Evolutionary conservation across 306 rosid species (phyloP).

Genomic region (Astragalus membranaceus): DNA sequence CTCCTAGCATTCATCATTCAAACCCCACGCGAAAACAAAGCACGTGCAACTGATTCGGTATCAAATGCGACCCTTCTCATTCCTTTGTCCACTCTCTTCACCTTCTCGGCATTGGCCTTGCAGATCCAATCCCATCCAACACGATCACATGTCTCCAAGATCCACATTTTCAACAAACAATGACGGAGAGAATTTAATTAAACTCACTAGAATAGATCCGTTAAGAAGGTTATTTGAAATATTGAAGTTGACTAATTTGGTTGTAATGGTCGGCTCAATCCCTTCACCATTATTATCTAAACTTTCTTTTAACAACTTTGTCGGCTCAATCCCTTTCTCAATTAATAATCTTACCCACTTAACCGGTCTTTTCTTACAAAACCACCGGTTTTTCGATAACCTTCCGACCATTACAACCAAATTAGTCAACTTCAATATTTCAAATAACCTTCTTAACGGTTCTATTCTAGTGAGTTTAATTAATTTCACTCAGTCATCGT

Average conservation of each 20-base stretch:
- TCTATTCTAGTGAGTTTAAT: constrained; percentile 43
- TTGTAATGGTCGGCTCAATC: not conserved
- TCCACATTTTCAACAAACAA: no score
- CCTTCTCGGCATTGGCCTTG: constrained; percentile 60
- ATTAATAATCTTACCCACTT: constrained; percentile 48
- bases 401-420: constrained; percentile 35
- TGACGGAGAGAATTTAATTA: no score
- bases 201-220: no score
- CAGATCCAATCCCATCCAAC: constrained; percentile 51
- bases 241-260: no score
- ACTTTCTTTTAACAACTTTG: not conserved
- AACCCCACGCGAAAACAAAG: constrained; percentile 45
- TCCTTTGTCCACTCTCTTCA: constrained; percentile 43
- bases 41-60: constrained; percentile 70
- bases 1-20: no score
- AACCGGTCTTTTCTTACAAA: constrained; percentile 39
- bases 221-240: no score
- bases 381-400: constrained; percentile 44
- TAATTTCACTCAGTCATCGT: constrained; percentile 35
- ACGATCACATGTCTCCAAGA: not conserved
- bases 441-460: constrained; percentile 73
- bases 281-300: no score
- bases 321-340: constrained; percentile 36
- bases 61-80: constrained; percentile 32
- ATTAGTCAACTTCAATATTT: constrained; percentile 35